These are phyloP conservation scores for Scheffersomyces stipitis DNA, from an alignment of 805 yeast species.

Conservation along the genomic window DNA sequence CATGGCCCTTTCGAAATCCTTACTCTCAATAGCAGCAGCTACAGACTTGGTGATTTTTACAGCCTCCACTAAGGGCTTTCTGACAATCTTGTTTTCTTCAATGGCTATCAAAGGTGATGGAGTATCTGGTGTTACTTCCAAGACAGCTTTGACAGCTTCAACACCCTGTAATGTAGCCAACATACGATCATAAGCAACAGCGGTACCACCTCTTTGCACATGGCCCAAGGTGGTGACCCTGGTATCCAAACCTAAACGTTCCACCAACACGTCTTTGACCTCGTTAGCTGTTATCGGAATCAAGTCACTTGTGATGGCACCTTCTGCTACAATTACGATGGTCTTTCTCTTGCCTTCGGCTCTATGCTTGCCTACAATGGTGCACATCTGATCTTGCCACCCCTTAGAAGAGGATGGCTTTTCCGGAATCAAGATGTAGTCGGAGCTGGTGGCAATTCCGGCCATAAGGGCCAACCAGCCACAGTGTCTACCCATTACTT, in stretches of 20 bases:
- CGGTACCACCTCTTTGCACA: conserved; percentile 98
- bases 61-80: conserved; percentile 86
- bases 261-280: conserved; percentile 80
- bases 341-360: conserved; percentile 88
- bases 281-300: conserved; percentile 76
- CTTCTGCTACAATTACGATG: conserved; percentile 96
- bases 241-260: conserved; percentile 80
- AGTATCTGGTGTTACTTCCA: conserved; percentile 82
- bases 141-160: conserved; percentile 92
- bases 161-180: conserved; percentile 96
- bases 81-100: conserved; percentile 79
- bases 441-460: conserved; percentile 95
- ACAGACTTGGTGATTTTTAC: conserved; percentile 86
- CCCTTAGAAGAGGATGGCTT: conserved; percentile 72
- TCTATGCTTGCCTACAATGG: conserved; percentile 77
- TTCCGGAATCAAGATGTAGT: conserved; percentile 91
- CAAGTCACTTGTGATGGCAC: conserved; percentile 84
- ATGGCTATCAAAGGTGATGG: conserved; percentile 96
- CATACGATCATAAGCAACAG: conserved; percentile 90
- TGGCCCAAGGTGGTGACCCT: conserved; percentile 95
- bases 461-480: conserved; percentile 99
- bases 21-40: conserved; percentile 77
- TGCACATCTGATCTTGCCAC: conserved; percentile 81
- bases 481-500: conserved; percentile 99
- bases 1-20: conserved; percentile 87